Base-by-base conservation (phyloP, 768 basidiomycete species). In the Auriscalpium vulgare region DNA sequence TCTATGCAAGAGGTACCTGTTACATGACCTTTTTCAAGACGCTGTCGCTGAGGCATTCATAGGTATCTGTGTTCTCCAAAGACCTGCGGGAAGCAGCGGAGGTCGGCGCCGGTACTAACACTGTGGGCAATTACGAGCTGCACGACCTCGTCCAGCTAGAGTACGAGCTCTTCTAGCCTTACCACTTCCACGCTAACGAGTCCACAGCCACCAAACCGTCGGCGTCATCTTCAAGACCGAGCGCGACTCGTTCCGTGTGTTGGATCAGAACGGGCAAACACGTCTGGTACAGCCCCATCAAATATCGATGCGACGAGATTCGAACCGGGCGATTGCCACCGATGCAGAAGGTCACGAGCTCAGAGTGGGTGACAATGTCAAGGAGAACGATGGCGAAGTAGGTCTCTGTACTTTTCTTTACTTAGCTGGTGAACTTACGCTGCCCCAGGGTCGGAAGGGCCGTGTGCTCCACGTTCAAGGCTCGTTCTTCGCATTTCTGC, bases 161-260 rank as follows among this genome's bases (percentile, higher is more conserved):
- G 94, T 95, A 69, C 62, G 92, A 79, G n/a, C 14, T 14, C 53
- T 47, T 40, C 60, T 55, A 21, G 56, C 44, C 59, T 61, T 56
- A 48, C 16, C 14, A 34, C 1, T 34, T 53, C 45, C 23, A 45
- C 13, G 17, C n/a, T 49, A 34, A 55, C 43, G 52, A 29, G 10
- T 45, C 35, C 38, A 17, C 63, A 97, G 94, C 70, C 79, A 83
- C 35, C 90, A 94, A 69, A 95, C 94, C 5, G 92, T 94, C 37
- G 97, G 94, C 68, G 92, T 98, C 57, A 97, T 98, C 60, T 97
- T 88, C 80, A 95, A 95, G 69, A 95, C 94, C 1, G 97, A 98
- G 68, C 85, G 93, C 13, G 92, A 93, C 67, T 85, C 92, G 8
- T 93, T 99, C 82, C 91, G 94, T 55, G 88, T 99, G 2, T 78